These are phyloP conservation scores for Podaxis rugospora DNA, from an alignment of 768 basidiomycete genomes.

Conservation along the genomic window DNA sequence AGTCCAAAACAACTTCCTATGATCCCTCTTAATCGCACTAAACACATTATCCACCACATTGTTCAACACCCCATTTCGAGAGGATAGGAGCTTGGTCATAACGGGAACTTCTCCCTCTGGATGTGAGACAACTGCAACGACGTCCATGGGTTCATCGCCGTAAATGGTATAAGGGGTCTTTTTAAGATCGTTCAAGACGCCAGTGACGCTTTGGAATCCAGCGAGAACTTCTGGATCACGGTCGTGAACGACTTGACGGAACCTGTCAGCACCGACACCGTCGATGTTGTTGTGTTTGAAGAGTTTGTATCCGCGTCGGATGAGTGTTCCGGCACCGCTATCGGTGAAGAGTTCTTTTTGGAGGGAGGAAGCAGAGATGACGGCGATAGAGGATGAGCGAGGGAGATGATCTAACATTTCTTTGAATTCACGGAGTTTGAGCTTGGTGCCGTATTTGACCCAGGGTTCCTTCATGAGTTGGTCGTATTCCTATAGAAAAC, in stretches of 20 bases:
- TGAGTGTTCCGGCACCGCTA: slow-evolving; percentile 94
- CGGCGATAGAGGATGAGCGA: slow-evolving; percentile 95
- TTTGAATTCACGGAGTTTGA: slow-evolving; percentile 99
- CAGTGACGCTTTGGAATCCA: slow-evolving; percentile 82
- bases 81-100: slow-evolving; percentile 88
- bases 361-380: slow-evolving; percentile 88
- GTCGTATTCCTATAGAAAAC: slow-evolving; percentile 75
- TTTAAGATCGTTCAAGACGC: slow-evolving; percentile 78
- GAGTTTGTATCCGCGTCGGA: slow-evolving; percentile 96
- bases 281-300: slow-evolving; percentile 85
- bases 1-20: slow-evolving; percentile 96
- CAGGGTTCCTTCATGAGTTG: slow-evolving; percentile 95
- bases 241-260: slow-evolving; percentile 93
- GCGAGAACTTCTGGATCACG: slow-evolving; percentile 89
- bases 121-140: slow-evolving; percentile 89
- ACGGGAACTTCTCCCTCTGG: slow-evolving; percentile 87
- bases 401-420: slow-evolving; percentile 97
- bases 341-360: slow-evolving; percentile 99
- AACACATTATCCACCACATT: slow-evolving; percentile 97
- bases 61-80: slow-evolving; percentile 86
- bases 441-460: slow-evolving; percentile 99
- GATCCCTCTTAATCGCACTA: slow-evolving; percentile 92
- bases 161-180: slow-evolving; percentile 89
- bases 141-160: slow-evolving; percentile 97
- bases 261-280: slow-evolving; percentile 85